Conservation (phyloP, 345 rosid genomes). For the Psidium friedrichsthalianum region DNA sequence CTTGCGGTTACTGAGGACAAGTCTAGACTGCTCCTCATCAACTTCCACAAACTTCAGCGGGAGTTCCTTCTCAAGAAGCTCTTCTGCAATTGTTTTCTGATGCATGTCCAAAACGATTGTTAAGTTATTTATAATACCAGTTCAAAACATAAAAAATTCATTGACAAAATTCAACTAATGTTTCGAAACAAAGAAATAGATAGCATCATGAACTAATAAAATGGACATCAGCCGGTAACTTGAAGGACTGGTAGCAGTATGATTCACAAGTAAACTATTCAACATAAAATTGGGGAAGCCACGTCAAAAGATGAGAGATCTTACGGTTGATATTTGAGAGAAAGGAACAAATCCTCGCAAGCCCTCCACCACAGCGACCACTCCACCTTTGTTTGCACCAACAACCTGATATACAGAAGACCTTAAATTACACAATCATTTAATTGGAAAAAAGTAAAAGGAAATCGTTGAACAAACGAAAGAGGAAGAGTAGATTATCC, state of each 20-base stretch:
- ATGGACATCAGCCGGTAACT: not conserved
- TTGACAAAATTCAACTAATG: not conserved
- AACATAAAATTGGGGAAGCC: not conserved
- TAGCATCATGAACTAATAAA: not conserved
- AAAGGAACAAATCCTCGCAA: conserved; percentile 91
- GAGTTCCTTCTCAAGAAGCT: conserved; percentile 72
- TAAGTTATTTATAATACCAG: not conserved
- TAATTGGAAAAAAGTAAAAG: not conserved
- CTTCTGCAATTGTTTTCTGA: conserved; percentile 78
- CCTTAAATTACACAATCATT: not conserved
- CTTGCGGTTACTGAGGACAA: conserved; percentile 93
- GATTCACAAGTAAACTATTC: not conserved
- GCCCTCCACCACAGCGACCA: conserved; percentile 77
- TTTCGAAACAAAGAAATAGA: not conserved
- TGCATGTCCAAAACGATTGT: not conserved
- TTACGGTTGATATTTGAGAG: conserved; percentile 81
- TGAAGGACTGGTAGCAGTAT: not conserved
- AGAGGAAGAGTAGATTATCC: not conserved
- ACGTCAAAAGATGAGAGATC: conserved; percentile 6
- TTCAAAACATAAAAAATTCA: not conserved
- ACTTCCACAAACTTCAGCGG: conserved; percentile 94
- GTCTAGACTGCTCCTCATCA: conserved; percentile 88
- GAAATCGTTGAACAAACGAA: not conserved
- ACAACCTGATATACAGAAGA: conserved; percentile 39
- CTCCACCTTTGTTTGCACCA: conserved; percentile 88